A percentile compares a stretch with the other conserved stretches of the same genome.
Evolutionary conservation across 2,329 filamentous ascomycete genomes (phyloP).

Genomic region (Colletotrichum costaricense): DNA sequence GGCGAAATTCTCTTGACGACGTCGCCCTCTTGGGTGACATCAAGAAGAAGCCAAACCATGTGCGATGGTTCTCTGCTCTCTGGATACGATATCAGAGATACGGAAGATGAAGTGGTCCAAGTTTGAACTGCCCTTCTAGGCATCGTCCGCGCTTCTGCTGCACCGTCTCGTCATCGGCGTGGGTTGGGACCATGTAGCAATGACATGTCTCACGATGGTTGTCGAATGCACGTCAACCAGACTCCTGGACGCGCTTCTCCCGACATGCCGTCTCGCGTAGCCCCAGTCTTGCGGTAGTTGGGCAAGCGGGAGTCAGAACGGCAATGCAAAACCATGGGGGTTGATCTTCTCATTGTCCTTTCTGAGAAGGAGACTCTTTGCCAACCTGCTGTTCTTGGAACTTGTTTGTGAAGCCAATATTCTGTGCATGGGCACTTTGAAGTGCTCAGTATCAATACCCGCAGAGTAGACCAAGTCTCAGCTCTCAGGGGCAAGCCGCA

Average conservation of each 20-base stretch:
- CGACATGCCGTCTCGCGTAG: conserved; percentile 5
- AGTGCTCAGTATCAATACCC: too few relatives aligned
- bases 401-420: background rate
- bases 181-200: background rate
- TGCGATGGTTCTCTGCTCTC: background rate
- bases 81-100: background rate
- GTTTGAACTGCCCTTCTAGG: background rate
- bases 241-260: conserved; percentile 8
- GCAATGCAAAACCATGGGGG: background rate
- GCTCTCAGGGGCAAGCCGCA: background rate
- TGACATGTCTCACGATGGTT: conserved; percentile 7
- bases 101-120: background rate
- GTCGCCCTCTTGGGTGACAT: conserved; percentile 7
- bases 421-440: background rate
- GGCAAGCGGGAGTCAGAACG: background rate
- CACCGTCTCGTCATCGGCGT: background rate
- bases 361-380: background rate
- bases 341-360: background rate
- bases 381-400: conserved; percentile 13
- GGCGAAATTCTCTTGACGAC: background rate
- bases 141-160: background rate
- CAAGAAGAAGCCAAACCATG: background rate
- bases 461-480: conserved; percentile 5
- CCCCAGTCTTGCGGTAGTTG: conserved; percentile 22
- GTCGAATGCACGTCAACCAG: background rate